phyloP scores from a whole-genome alignment of 495 filamentous ascomycete genomes.

The Monascus purpureus region DNA sequence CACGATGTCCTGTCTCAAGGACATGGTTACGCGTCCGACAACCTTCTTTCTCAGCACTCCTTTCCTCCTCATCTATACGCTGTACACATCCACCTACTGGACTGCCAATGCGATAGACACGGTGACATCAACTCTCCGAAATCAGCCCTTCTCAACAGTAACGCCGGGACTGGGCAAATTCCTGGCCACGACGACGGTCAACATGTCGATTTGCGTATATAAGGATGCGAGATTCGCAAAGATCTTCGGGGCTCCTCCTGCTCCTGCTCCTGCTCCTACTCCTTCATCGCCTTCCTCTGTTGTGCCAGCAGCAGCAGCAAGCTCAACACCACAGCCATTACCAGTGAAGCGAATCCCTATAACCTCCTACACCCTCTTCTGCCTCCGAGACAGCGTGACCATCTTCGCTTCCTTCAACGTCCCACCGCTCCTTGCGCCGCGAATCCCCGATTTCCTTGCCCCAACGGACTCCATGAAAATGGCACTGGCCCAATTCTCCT shows the following conservation, averaged over 20 bases:
- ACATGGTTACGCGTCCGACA: slow-evolving; percentile 55
- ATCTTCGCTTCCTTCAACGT: slow-evolving; percentile 93
- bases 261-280: slow-evolving; percentile 20
- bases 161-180: slow-evolving; percentile 74
- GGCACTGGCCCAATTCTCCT: slow-evolving; percentile 63
- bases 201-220: slow-evolving; percentile 82
- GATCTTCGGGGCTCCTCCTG: slow-evolving; percentile 61
- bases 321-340: background rate
- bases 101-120: slow-evolving; percentile 87
- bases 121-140: slow-evolving; percentile 46
- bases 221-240: slow-evolving; percentile 81
- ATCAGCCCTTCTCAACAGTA: slow-evolving; percentile 41
- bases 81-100: slow-evolving; percentile 85
- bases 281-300: slow-evolving; percentile 4
- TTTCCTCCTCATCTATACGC: slow-evolving; percentile 71
- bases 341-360: slow-evolving; percentile 23
- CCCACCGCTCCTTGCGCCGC: slow-evolving; percentile 54
- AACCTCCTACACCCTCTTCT: slow-evolving; percentile 64
- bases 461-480: slow-evolving; percentile 37
- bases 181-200: slow-evolving; percentile 63
- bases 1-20: slow-evolving; percentile 45
- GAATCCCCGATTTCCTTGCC: slow-evolving; percentile 30
- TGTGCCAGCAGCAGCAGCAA: too few relatives aligned
- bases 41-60: slow-evolving; percentile 63
- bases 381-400: slow-evolving; percentile 72